Base-by-base conservation (phyloP, 2,329 filamentous ascomycete species). In the Microcyclosporella mali region DNA sequence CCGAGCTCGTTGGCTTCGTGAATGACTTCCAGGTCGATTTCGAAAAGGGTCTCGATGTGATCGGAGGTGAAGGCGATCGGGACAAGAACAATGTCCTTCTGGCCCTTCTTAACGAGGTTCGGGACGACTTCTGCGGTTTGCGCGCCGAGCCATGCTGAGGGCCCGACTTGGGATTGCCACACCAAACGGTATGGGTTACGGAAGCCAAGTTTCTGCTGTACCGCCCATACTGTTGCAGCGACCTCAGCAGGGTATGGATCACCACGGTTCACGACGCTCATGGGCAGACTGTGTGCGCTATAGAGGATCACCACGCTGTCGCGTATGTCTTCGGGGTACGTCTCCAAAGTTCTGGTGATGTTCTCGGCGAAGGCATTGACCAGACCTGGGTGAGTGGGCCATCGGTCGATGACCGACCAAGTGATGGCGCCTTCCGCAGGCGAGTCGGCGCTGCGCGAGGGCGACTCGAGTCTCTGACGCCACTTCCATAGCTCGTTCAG, bases 1-100 rank as follows among this genome's bases (percentile, higher is more conserved):
- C 89, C 88, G 0, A 78, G 69, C 58, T 85, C 79, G 11, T 84
- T 81, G 1, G 78, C 87, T 66, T 94, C 89, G 45, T 87, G 85
- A 59, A 98, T 97, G 30, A 98, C 88, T 67, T 98, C 92, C 57
- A 87, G 75, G 64, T 98, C 92, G 40, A 98, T 72, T 66, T 98
- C 92, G 63, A 84, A 97, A 1, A 98, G 73, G 0, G 92, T 98
- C 70, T 98, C 92, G 55, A 98, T 98, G 63, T 98, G 92, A 59
- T 98, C 92, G n/a, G 87, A 94, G 0, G 92, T 98, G 64, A 98
- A 98, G 4, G 92, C 92, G 52, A 98, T 94, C 0, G 92, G 92
- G 43, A 98, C 88, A 6, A 98, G 74, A 1, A 95, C 74, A 41
- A 98, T 74, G 61, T 98, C 88, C 42, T 83, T 94, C 60, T 95